Conservation (phyloP, 805 yeast genomes). For the Candida andamanensis region DNA sequence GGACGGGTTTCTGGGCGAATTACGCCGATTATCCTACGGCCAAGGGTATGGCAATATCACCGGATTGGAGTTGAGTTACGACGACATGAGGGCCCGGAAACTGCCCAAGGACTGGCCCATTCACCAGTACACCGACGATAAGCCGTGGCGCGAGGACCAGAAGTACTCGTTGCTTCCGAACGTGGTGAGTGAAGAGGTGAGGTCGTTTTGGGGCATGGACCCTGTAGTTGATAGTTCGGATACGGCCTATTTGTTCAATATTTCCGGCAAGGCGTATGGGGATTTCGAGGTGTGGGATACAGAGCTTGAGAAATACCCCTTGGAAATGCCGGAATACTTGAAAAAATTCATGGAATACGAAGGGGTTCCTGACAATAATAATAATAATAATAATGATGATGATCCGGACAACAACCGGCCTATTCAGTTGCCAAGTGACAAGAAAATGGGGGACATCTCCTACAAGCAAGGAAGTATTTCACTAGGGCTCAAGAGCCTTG, state of each 20-base stretch:
- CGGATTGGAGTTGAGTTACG: constrained; percentile 64
- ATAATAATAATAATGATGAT: constrained; percentile 20
- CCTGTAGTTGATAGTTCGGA: constrained; percentile 7
- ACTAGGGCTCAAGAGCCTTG: constrained; percentile 17
- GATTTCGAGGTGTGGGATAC: constrained; percentile 16
- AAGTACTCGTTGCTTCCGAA: constrained; percentile 57
- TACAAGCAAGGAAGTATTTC: constrained; percentile 21
- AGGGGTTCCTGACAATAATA: constrained; percentile 22
- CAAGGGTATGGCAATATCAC: constrained; percentile 67
- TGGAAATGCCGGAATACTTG: constrained; percentile 26
- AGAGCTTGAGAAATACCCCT: constrained; percentile 5
- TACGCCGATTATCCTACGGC: constrained; percentile 40
- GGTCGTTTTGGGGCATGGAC: constrained; percentile 46
- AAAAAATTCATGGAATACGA: constrained; percentile 19
- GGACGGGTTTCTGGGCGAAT: constrained; percentile 10
- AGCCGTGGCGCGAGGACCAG: constrained; percentile 43
- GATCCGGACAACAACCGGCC: constrained; percentile 5
- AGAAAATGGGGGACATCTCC: constrained; percentile 26
- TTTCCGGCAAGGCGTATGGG: constrained; percentile 32
- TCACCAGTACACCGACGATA: constrained; percentile 38
- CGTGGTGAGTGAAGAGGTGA: constrained; percentile 43
- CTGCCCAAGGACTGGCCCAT: constrained; percentile 55
- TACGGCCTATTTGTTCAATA: constrained; percentile 28
- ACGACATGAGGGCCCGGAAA: constrained; percentile 46
- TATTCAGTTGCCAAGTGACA: constrained; percentile 1